Evolutionary conservation across 352 stramenopile species (phyloP), one percentile per base, ranked within the genome.

Genomic region (Globisporangium radiosum): DNA sequence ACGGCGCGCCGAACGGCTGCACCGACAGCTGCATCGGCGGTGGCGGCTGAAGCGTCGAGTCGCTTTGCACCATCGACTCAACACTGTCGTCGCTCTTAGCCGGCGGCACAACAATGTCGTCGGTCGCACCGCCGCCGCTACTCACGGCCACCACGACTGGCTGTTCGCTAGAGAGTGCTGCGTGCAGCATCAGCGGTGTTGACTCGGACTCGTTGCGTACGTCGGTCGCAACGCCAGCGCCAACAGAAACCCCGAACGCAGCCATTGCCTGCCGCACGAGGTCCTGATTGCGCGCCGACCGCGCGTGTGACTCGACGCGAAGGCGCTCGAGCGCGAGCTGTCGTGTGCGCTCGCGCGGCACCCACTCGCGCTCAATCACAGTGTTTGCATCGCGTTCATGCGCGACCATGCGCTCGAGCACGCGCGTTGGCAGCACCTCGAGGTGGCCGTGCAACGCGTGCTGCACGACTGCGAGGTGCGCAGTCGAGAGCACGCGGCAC

Each of bases 381-480:
- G 38, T 11, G 40, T 81, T 88, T 9, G 78, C 75, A 5, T 43
- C 19, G 36, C 70, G 71, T 57, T 91, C 81, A 33, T 72, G 73
- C 0, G 73, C 61, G 25, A 88, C 55, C 77, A 91, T 91, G 33
- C 63, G 70, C 48, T 75, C 61, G 45, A 89, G 72, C 0, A 89
- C 75, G 1, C 80, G 67, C 0, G 72, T 63, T 8, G 81, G 72
- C 1, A 89, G 54, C 9, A 87, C 66, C 62, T 86, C 75, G 8
- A 89, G 63, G 62, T 89, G 81, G 0, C 69, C 74, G 36, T 86
- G 70, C 37, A 91, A 52, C 47, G 81, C 77, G 43, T 78, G 70
- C 40, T 84, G 78, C 0, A 85, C 77, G 36, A 86, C 59, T 14
- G 70, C 57, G 6, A 86, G 52, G 50, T 85, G 78, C 14, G 73